Evolutionary conservation across 257 asterid genomes (phyloP), one percentile per base, ranked within the genome.

Genomic region (Solanum pimpinellifolium): DNA sequence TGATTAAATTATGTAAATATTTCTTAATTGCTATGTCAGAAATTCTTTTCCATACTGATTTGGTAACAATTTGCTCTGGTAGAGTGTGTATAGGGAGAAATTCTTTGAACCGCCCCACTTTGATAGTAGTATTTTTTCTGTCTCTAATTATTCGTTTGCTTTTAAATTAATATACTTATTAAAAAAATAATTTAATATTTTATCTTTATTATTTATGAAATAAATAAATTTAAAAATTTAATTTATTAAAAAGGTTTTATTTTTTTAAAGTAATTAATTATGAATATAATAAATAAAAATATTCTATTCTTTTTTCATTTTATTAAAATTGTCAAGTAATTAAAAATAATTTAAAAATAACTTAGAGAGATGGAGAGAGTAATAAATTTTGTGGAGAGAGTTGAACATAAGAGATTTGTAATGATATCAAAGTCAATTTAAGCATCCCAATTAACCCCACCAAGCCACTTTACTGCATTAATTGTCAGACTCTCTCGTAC

Each of bases 331-430:
- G 7, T 5, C 0, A 35, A 35, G 1, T 35, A 35, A 5, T 35
- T 35, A 35, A 35, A 35, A 35, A 35, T 5, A 33, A 33, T 33
- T 3, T 1, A 35, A 35, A 35, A 35, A 35, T 35, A 35, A 4
- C 6, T 35, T 1, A 25, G 27, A 25, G 37, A 35, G 7, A 4
- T 7, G 0, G 7, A 35, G 6, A 5, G 6, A 65, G 86, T 83
- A 72, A 89, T 87, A 52, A 86, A 29, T 86, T 85, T 83, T 62
- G 60, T 74, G 86, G 87, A 84, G 89, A 33, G 66, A 78, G 88
- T 91, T 92, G 92, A 91, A 91, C 84, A 89, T 29, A 84, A 77
- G n/a, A 86, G 27, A 41, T 21, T 60, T 41, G 81, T 12, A 86
- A 86, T 65, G 70, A 77, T 86, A 41, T 47, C 81, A 77, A 62